phyloP scores from a whole-genome alignment of 1,284 basidiomycete species.

The Cutaneotrichosporon dermatis region DNA sequence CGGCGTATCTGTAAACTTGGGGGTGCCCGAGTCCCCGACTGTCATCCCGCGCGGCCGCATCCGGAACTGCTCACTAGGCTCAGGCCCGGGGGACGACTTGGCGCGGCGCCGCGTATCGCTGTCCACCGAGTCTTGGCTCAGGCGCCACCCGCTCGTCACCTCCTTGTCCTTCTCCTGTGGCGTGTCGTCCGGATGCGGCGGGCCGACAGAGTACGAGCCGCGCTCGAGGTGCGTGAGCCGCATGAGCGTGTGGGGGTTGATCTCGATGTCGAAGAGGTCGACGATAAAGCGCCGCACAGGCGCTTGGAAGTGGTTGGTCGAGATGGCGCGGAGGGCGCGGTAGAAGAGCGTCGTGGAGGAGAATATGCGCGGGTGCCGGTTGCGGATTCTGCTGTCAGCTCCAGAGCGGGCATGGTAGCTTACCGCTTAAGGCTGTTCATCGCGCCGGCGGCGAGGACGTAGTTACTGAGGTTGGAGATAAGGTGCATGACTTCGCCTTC shows the following conservation, averaged over 20 bases:
- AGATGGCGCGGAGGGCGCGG: constrained; percentile 77
- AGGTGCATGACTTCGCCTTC: constrained; percentile 84
- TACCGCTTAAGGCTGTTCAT: constrained; percentile 80
- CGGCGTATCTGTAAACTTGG: not conserved
- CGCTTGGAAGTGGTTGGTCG: constrained; percentile 79
- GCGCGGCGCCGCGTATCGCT: constrained; percentile 11
- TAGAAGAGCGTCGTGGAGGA: constrained; percentile 72
- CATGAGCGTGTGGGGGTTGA: constrained; percentile 47
- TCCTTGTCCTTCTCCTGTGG: not conserved
- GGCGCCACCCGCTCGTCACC: not conserved
- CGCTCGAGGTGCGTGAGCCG: constrained; percentile 31
- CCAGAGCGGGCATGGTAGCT: constrained; percentile 23
- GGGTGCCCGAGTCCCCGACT: not conserved
- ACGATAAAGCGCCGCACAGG: constrained; percentile 87
- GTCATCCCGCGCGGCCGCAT: constrained; percentile 8
- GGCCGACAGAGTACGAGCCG: constrained; percentile 7
- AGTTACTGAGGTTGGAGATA: constrained; percentile 91
- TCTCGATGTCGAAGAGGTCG: constrained; percentile 80
- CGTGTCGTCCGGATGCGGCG: constrained; percentile 8
- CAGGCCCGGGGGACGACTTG: constrained; percentile 13
- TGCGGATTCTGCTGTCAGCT: constrained; percentile 63
- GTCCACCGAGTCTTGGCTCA: not conserved
- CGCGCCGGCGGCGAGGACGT: constrained; percentile 88
- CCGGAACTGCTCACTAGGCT: not conserved
- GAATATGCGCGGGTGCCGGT: constrained; percentile 62